A percentile compares a stretch with the other conserved stretches of the same genome.
Conservation (phyloP, 192 early-diverging fungal genomes). For the Allomyces arbusculus region DNA sequence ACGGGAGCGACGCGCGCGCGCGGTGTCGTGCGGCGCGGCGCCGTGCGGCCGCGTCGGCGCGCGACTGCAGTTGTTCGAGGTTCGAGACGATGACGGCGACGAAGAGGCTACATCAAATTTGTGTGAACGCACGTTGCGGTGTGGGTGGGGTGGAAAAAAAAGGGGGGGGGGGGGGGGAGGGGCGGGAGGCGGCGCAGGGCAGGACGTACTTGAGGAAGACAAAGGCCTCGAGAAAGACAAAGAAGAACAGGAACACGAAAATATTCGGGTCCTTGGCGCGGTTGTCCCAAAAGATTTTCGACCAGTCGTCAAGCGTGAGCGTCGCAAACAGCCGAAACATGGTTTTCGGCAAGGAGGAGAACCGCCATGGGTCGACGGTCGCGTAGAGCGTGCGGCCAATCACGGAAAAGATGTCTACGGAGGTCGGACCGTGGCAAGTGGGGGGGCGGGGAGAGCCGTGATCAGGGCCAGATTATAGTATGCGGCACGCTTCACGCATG, state of each 20-base stretch:
- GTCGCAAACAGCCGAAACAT: slow-evolving; percentile 14
- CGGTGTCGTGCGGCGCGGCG: background rate
- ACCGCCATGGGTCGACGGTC: slow-evolving; percentile 13
- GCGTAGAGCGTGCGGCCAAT: slow-evolving; percentile 10
- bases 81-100: slow-evolving; percentile 26
- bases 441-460: too few species aligned
- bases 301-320: slow-evolving; percentile 17
- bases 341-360: slow-evolving; percentile 7
- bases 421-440: too few species aligned
- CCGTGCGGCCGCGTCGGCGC: background rate
- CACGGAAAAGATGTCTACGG: slow-evolving; percentile 16
- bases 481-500: too few species aligned
- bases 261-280: slow-evolving; percentile 6
- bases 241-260: slow-evolving; percentile 10
- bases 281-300: slow-evolving; percentile 14
- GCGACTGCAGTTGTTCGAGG: slow-evolving; percentile 4
- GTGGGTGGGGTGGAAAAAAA: too few species aligned
- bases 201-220: slow-evolving; percentile 19
- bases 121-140: too few species aligned
- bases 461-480: too few species aligned
- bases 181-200: too few species aligned
- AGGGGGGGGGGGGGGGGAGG: too few species aligned
- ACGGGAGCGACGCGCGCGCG: too few species aligned
- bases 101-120: slow-evolving; percentile 16
- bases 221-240: slow-evolving; percentile 16